phyloP scores from a whole-genome alignment of 371 early-diverging fungal species.

The Fennellomyces sp. region DNA sequence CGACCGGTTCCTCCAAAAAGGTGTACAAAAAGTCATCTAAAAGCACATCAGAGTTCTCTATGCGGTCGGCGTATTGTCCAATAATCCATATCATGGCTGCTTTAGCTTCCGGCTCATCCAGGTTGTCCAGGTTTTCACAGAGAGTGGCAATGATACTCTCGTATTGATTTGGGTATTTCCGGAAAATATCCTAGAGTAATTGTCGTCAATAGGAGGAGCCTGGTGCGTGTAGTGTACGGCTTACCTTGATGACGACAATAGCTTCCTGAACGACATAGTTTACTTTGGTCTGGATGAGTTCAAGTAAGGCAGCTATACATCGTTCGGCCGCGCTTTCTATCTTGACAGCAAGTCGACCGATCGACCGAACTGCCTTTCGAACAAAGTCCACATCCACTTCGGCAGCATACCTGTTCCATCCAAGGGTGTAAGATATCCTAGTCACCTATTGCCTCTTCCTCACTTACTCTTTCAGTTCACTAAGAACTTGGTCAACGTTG shows the following conservation, averaged over 20 bases:
- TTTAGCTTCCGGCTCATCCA: constrained; percentile 95
- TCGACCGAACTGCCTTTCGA: constrained; percentile 87
- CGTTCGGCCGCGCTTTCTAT: constrained; percentile 87
- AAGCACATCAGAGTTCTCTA: constrained; percentile 85
- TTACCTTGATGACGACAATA: constrained; percentile 88
- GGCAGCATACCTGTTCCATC: constrained; percentile 75
- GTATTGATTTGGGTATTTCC: constrained; percentile 90
- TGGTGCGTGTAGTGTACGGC: not conserved
- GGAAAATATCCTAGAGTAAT: constrained; percentile 87
- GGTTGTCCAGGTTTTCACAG: constrained; percentile 86
- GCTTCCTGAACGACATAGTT: constrained; percentile 93
- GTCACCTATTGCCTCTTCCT: not conserved
- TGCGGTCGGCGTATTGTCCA: constrained; percentile 94
- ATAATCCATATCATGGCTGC: constrained; percentile 95
- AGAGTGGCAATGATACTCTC: constrained; percentile 86
- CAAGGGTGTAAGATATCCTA: not conserved
- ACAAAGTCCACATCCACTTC: constrained; percentile 98
- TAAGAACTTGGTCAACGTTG: constrained; percentile 90
- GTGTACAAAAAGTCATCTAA: constrained; percentile 68
- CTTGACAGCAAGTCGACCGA: constrained; percentile 93
- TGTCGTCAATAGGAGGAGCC: not conserved
- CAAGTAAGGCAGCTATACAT: constrained; percentile 86
- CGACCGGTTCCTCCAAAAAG: constrained; percentile 81
- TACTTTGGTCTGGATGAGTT: constrained; percentile 89
- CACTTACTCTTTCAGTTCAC: constrained; percentile 89